Base-by-base conservation (phyloP, 2,329 filamentous ascomycete species). In the Annulohypoxylon truncatum region DNA sequence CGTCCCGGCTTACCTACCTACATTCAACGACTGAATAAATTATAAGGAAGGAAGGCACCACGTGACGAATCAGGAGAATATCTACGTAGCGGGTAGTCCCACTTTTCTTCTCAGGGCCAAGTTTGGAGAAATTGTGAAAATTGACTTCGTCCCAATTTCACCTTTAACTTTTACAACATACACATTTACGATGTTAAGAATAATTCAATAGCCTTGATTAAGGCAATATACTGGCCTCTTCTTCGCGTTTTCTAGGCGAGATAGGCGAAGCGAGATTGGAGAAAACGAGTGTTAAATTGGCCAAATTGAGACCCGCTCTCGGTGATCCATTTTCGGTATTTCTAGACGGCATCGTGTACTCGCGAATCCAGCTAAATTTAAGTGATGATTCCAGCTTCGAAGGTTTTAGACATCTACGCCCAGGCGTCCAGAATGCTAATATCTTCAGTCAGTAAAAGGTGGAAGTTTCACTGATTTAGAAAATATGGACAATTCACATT, bases 281-380 rank as follows among this genome's bases (percentile, higher is more conserved):
- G 62, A 66, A 67, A 40, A 44, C 40, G 58, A 59, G 53, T 52
- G 9, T 4, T 8, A n/a, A 38, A n/a, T 18, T 7, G 18, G 18
- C n/a, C 35, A 38, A 38, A 22, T 35, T 15, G 28, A 12, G 54
- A 54, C 53, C 65, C 59, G 26, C 54, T 47, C 18, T 66, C 64
- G 63, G 63, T 61, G 53, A 54, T 15, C 40, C 47, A 18, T 66
- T 61, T 66, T 44, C 38, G 52, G 28, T 35, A 60, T 57, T 29
- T 44, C 18, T 33, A 5, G 24, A 55, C 50, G 50, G 42, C 48
- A 59, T 64, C 40, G 35, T 29, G 54, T 15, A 31, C 18, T 20
- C 31, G 28, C 22, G 24, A n/a, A 42, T 18, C 7, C 9, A 35
- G 22, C 31, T 48, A 22, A 12, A n/a, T 46, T 42, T 40, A 29